These are phyloP conservation scores for Globisporangium okanoganense DNA, from an alignment of 352 stramenopile species.

Conservation along the genomic window DNA sequence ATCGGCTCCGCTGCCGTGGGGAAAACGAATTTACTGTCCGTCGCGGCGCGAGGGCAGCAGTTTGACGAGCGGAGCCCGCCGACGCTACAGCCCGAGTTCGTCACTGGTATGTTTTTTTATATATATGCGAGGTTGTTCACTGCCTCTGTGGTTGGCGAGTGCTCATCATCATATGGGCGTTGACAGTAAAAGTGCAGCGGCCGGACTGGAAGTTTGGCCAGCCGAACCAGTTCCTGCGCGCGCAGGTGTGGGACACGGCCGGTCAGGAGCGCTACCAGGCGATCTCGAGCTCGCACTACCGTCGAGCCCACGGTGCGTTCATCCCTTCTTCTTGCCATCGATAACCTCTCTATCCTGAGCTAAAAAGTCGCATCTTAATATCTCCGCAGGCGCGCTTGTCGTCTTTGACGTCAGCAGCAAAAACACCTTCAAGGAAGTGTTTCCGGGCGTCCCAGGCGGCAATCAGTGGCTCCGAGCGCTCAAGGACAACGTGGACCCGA, in stretches of 20 bases:
- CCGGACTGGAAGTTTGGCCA: slow-evolving; percentile 71
- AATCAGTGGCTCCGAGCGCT: slow-evolving; percentile 62
- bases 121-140: neutral
- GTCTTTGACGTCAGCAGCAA: slow-evolving; percentile 66
- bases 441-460: slow-evolving; percentile 33
- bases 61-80: slow-evolving; percentile 47
- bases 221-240: slow-evolving; percentile 57
- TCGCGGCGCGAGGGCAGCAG: slow-evolving; percentile 50
- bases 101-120: slow-evolving; percentile 31
- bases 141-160: neutral
- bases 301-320: slow-evolving; percentile 43
- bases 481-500: slow-evolving; percentile 57
- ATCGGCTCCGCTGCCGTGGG: slow-evolving; percentile 58
- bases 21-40: slow-evolving; percentile 59
- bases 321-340: neutral
- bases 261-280: slow-evolving; percentile 70
- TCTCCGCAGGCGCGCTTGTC: slow-evolving; percentile 43
- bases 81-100: slow-evolving; percentile 62
- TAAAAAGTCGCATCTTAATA: neutral
- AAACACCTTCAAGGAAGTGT: slow-evolving; percentile 67
- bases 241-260: slow-evolving; percentile 69
- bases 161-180: neutral
- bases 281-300: slow-evolving; percentile 73
- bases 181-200: slow-evolving; percentile 54
- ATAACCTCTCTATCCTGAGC: neutral